phyloP scores from a whole-genome alignment of 805 yeast species.

The Limtongia smithiae region DNA sequence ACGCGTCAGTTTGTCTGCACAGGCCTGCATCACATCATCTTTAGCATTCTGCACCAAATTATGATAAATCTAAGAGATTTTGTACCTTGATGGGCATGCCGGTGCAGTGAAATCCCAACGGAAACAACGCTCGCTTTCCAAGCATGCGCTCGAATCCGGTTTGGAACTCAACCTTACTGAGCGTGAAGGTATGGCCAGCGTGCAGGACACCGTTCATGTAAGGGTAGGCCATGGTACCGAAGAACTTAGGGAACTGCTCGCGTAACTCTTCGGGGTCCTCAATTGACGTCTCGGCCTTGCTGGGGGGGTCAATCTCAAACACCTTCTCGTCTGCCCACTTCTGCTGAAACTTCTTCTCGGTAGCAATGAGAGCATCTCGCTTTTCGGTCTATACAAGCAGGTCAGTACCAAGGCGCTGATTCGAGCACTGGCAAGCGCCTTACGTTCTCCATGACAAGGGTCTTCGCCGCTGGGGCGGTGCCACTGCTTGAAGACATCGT shows the following conservation, averaged over 20 bases:
- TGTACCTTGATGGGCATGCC: constrained; percentile 83
- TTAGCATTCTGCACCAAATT: background rate
- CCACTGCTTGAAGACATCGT: constrained; percentile 1
- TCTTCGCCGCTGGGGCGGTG: constrained; percentile 30
- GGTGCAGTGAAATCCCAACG: constrained; percentile 98
- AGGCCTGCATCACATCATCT: constrained; percentile 47
- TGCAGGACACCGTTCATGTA: constrained; percentile 98
- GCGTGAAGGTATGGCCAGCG: constrained; percentile 95
- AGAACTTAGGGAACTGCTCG: constrained; percentile 75
- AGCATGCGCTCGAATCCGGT: constrained; percentile 92
- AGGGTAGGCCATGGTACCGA: constrained; percentile 95
- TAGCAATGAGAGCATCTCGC: constrained; percentile 86
- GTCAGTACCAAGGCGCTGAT: background rate
- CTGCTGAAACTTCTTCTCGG: constrained; percentile 83
- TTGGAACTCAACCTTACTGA: constrained; percentile 89
- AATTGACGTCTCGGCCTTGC: constrained; percentile 58
- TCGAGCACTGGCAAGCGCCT: constrained; percentile 3
- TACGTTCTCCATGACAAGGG: constrained; percentile 34
- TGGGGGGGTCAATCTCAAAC: constrained; percentile 87
- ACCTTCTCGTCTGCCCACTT: constrained; percentile 82
- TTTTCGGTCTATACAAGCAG: constrained; percentile 65
- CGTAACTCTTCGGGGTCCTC: constrained; percentile 68
- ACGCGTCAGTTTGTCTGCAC: constrained; percentile 92
- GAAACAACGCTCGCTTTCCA: constrained; percentile 89
- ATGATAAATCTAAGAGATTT: background rate